phyloP scores from a whole-genome alignment of 2,329 filamentous ascomycete species.

The Neoascochyta sp. region DNA sequence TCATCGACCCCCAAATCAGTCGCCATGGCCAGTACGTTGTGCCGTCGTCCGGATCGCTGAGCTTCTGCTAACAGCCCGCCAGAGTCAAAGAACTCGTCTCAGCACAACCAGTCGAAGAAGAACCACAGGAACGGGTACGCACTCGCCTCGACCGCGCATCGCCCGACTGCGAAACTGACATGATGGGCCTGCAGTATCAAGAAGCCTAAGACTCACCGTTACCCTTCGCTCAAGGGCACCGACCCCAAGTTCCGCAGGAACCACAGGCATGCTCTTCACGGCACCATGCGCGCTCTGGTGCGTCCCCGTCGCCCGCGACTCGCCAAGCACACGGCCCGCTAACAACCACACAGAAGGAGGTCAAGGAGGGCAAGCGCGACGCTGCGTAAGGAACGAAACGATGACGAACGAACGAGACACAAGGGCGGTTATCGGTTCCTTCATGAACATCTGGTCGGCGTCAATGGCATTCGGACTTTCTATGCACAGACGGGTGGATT shows the following conservation, averaged over 20 bases:
- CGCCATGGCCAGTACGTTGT: conserved; percentile 68
- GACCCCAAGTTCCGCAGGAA: conserved; percentile 99
- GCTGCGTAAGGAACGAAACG: conserved; percentile 60
- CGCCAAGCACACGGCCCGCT: conserved; percentile 12
- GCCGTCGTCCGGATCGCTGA: background rate
- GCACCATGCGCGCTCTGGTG: conserved; percentile 97
- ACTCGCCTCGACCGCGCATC: conserved; percentile 12
- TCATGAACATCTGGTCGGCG: conserved; percentile 42
- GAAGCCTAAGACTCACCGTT: conserved; percentile 99
- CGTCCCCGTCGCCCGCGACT: conserved; percentile 38
- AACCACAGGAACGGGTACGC: conserved; percentile 98
- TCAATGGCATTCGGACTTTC: conserved; percentile 42
- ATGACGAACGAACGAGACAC: conserved; percentile 32
- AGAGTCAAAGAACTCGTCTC: conserved; percentile 99
- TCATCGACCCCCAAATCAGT: conserved; percentile 40
- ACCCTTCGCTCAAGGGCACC: conserved; percentile 96
- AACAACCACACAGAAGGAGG: conserved; percentile 72
- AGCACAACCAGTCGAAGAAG: conserved; percentile 98
- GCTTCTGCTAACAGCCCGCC: conserved; percentile 20
- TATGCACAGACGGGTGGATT: conserved; percentile 33
- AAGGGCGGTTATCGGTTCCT: conserved; percentile 38
- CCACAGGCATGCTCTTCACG: conserved; percentile 99
- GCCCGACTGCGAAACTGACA: conserved; percentile 14
- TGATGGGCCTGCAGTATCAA: conserved; percentile 70
- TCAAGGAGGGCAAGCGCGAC: conserved; percentile 93